phyloP scores from a whole-genome alignment of 176 grass and related monocot genomes.

The Phyllostachys edulis region DNA sequence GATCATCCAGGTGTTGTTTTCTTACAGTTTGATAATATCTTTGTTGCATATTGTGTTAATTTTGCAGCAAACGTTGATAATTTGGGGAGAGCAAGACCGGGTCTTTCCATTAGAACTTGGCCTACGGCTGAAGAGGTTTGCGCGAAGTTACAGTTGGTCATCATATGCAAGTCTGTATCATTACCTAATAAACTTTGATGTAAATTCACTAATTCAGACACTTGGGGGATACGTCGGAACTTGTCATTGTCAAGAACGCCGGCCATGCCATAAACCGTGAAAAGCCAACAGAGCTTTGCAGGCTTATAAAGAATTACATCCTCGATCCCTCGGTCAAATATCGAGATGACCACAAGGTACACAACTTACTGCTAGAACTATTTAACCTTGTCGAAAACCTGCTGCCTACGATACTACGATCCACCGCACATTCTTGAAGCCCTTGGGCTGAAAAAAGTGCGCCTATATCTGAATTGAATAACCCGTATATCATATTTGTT shows the following conservation, averaged over 20 bases:
- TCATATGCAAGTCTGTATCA: not conserved
- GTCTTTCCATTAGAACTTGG: constrained; percentile 89
- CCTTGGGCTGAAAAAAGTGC: not conserved
- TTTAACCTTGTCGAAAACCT: not conserved
- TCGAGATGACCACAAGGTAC: constrained; percentile 52
- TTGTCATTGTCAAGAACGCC: constrained; percentile 63
- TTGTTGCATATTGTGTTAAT: not conserved
- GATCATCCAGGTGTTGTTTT: not conserved
- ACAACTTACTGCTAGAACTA: not conserved
- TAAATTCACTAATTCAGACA: constrained; percentile 51
- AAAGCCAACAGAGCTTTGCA: constrained; percentile 67
- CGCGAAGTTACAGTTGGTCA: not conserved
- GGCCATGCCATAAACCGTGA: constrained; percentile 90
- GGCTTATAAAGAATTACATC: constrained; percentile 62
- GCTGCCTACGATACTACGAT: not conserved
- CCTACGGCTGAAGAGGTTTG: constrained; percentile 62
- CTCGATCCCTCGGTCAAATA: constrained; percentile 39
- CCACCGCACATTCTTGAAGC: not conserved
- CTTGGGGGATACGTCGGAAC: constrained; percentile 69
- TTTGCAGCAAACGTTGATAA: constrained; percentile 81
- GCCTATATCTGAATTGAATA: not conserved
- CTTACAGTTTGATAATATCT: not conserved
- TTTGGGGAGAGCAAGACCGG: constrained; percentile 84
- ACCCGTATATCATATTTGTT: not conserved
- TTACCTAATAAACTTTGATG: constrained; percentile 12